Conservation (phyloP, 2,329 filamentous ascomycete genomes). For the Nothomitra cinnamomea region DNA sequence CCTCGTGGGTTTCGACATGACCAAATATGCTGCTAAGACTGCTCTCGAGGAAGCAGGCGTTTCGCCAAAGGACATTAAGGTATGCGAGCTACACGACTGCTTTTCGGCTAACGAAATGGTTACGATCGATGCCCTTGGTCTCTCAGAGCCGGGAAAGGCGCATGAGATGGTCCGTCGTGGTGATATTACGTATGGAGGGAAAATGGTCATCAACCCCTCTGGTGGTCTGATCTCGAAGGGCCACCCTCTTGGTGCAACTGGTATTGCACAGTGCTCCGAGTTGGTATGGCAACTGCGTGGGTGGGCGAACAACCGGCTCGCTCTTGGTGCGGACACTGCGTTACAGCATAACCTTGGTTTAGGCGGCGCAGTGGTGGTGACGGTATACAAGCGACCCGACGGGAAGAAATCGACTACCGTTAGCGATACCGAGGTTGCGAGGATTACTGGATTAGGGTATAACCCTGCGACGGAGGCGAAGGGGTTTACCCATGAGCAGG, state of each 20-base stretch:
- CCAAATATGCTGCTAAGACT: slow-evolving; percentile 45
- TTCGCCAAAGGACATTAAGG: slow-evolving; percentile 49
- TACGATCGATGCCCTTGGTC: slow-evolving; percentile 68
- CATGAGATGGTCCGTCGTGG: slow-evolving; percentile 78
- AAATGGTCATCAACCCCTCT: slow-evolving; percentile 75
- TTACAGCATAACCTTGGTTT: slow-evolving; percentile 89
- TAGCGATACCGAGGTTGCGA: slow-evolving; percentile 45
- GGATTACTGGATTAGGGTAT: slow-evolving; percentile 58
- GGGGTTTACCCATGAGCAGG: slow-evolving; percentile 69
- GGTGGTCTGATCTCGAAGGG: slow-evolving; percentile 93
- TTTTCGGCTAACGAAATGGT: slow-evolving; percentile 94
- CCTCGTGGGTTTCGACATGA: slow-evolving; percentile 80
- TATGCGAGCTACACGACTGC: slow-evolving; percentile 92
- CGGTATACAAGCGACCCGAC: slow-evolving; percentile 75
- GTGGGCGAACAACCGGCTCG: slow-evolving; percentile 80
- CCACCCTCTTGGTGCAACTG: slow-evolving; percentile 82
- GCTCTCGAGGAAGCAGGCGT: slow-evolving; percentile 62
- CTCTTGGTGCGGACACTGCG: slow-evolving; percentile 50
- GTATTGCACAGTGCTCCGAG: slow-evolving; percentile 90
- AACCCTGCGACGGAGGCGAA: slow-evolving; percentile 83
- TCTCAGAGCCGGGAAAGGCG: slow-evolving; percentile 64
- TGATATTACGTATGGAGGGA: slow-evolving; percentile 81
- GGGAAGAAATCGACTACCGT: slow-evolving; percentile 45
- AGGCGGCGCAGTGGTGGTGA: slow-evolving; percentile 78
- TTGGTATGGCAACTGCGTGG: slow-evolving; percentile 89